A percentile compares a stretch with the other conserved stretches of the same genome.
phyloP scores from a whole-genome alignment of 140 eudicot species.

The Senecio squalidus region DNA sequence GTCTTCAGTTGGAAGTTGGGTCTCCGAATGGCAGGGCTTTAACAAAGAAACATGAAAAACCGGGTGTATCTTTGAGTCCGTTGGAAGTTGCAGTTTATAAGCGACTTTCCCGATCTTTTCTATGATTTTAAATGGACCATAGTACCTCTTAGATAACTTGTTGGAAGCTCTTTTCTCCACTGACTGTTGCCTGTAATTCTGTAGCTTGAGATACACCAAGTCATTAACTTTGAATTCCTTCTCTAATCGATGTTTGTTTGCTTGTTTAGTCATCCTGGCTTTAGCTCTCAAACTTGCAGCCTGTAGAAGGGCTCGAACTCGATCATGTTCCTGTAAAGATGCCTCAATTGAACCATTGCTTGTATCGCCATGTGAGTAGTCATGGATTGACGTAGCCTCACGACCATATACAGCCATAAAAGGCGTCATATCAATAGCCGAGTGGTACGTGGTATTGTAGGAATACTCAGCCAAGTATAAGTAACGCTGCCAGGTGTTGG shows the following conservation, averaged over 20 bases:
- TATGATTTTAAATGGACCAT: too few relatives aligned
- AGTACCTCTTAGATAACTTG: too few relatives aligned
- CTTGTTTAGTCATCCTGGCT: background rate
- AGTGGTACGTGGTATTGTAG: background rate
- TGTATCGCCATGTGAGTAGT: background rate
- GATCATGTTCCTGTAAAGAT: background rate
- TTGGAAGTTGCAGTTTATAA: too few relatives aligned
- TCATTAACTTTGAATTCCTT: background rate
- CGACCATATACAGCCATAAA: background rate
- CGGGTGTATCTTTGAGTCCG: too few relatives aligned
- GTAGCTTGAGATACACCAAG: too few relatives aligned
- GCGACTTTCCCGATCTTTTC: too few relatives aligned
- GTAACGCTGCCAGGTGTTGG: background rate
- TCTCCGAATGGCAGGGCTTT: too few relatives aligned
- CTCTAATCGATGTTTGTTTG: background rate
- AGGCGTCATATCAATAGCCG: background rate
- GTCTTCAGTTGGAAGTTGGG: too few relatives aligned
- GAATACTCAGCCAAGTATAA: background rate
- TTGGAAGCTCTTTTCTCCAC: too few relatives aligned
- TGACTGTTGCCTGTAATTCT: too few relatives aligned
- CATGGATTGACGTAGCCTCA: background rate
- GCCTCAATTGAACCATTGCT: background rate
- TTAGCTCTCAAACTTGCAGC: background rate
- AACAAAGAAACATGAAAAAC: too few relatives aligned
- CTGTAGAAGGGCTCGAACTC: background rate